Percentiles rank a stretch among this genome's conserved stretches.
Evolutionary conservation across 129 eudicot genomes (phyloP).

Genomic region (Saussurea involucrata): DNA sequence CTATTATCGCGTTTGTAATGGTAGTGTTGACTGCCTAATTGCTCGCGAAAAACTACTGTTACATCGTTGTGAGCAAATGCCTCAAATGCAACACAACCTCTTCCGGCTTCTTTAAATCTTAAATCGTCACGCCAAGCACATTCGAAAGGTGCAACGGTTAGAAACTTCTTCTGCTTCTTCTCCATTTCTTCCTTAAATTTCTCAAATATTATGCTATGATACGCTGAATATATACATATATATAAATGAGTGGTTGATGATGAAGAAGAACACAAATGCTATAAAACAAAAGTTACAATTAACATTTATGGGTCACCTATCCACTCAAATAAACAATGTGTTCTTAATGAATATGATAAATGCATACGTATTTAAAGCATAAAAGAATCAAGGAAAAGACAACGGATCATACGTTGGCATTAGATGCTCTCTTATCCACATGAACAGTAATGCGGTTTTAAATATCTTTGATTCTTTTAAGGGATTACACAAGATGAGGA

Average conservation of each 20-base stretch:
- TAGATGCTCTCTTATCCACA: conserved; percentile 31
- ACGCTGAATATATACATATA: background rate
- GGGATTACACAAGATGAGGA: conserved; percentile 15
- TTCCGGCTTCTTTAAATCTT: conserved; percentile 88
- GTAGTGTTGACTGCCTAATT: conserved; percentile 90
- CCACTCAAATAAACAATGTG: conserved; percentile 22
- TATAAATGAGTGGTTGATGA: conserved; percentile 7
- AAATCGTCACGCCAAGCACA: conserved; percentile 93
- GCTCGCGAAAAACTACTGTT: conserved; percentile 87
- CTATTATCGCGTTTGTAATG: conserved; percentile 91
- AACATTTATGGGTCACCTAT: conserved; percentile 11
- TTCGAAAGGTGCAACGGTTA: conserved; percentile 94
- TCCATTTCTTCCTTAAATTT: conserved; percentile 40
- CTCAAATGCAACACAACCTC: conserved; percentile 96
- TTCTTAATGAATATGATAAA: background rate
- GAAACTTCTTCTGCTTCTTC: conserved; percentile 67
- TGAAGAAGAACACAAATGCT: conserved; percentile 7
- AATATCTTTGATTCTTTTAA: conserved; percentile 6
- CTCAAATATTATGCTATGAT: conserved; percentile 23
- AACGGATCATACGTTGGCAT: conserved; percentile 1
- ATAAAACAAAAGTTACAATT: background rate
- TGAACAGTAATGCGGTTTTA: conserved; percentile 1
- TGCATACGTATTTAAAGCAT: background rate
- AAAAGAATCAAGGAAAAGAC: conserved; percentile 19
- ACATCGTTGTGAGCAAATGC: conserved; percentile 98